These are phyloP conservation scores for Alnus glutinosa DNA, from an alignment of 306 rosid species.

Conservation along the genomic window DNA sequence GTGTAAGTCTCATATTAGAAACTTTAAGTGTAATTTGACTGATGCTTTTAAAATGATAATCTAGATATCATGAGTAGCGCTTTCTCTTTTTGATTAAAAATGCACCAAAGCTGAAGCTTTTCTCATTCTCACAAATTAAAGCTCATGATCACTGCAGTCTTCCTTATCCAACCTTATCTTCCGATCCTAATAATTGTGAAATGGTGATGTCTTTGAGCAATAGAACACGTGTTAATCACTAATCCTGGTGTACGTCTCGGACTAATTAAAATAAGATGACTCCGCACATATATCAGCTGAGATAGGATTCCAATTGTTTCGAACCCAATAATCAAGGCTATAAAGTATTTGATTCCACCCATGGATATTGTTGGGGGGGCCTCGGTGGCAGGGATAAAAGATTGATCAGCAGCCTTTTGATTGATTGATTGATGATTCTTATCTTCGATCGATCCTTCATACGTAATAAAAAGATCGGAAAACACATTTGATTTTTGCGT, in stretches of 20 bases:
- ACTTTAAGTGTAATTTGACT: too few relatives aligned
- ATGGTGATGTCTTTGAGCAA: not conserved
- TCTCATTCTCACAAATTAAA: too few relatives aligned
- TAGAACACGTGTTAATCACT: not conserved
- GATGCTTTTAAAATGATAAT: too few relatives aligned
- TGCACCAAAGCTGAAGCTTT: too few relatives aligned
- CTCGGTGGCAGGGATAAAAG: not conserved
- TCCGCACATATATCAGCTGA: not conserved
- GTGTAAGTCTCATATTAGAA: too few relatives aligned
- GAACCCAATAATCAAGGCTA: not conserved
- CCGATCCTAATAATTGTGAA: not conserved
- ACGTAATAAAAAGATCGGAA: too few relatives aligned
- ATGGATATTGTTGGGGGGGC: not conserved
- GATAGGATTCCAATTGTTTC: not conserved
- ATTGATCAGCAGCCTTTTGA: not conserved
- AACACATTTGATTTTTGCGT: not conserved
- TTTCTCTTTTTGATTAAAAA: too few relatives aligned
- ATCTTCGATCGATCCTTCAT: not conserved
- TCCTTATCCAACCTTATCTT: not conserved
- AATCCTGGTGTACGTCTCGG: not conserved
- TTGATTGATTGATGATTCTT: not conserved
- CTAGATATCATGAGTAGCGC: too few relatives aligned
- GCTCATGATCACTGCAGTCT: not conserved
- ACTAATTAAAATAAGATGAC: not conserved
- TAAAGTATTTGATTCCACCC: not conserved